Evolutionary conservation across 768 basidiomycete species (phyloP).

Genomic region (Panaeolus cyanescens): DNA sequence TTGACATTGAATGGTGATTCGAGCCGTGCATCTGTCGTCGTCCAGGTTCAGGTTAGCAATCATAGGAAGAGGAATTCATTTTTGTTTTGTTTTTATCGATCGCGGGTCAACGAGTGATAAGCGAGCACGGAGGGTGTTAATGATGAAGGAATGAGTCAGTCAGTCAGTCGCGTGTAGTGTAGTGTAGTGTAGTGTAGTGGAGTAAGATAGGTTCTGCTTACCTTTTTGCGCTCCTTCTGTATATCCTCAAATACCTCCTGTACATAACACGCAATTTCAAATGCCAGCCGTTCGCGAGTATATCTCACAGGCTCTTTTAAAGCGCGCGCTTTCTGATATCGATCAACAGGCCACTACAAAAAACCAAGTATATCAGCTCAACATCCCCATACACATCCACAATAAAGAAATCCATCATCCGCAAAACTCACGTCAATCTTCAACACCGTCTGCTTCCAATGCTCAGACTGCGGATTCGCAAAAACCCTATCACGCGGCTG

Average conservation of each 20-base stretch:
- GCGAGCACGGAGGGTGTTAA: too few relatives aligned
- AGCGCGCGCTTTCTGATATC: neutral
- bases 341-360: constrained; percentile 25
- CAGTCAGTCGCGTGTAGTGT: neutral
- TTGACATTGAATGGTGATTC: too few relatives aligned
- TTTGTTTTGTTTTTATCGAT: too few relatives aligned
- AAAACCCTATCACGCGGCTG: constrained; percentile 17
- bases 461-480: neutral
- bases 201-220: neutral
- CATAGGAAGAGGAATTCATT: neutral
- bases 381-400: too few relatives aligned
- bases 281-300: constrained; percentile 17
- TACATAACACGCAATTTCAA: constrained; percentile 4
- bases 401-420: neutral
- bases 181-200: neutral
- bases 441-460: constrained; percentile 20
- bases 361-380: neutral
- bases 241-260: neutral
- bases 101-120: too few relatives aligned
- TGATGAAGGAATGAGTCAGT: neutral
- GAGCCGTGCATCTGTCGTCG: too few relatives aligned
- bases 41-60: too few relatives aligned
- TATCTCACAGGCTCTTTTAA: neutral
- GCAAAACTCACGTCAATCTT: constrained; percentile 19
- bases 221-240: neutral